Conservation (phyloP, 2,329 filamentous ascomycete genomes). For the Dryadomyces quercivorus region DNA sequence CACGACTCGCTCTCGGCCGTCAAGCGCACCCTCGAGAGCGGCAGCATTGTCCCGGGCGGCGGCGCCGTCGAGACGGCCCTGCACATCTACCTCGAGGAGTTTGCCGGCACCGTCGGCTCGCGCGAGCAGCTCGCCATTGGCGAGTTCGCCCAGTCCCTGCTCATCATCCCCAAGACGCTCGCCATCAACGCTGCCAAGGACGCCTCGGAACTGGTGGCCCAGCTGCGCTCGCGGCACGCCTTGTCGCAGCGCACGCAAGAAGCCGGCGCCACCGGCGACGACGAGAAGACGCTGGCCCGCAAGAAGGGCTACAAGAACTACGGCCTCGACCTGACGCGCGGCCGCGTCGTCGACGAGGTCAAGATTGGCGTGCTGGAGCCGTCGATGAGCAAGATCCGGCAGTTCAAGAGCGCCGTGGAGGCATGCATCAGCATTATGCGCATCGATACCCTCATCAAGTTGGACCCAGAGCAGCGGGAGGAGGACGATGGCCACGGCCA, state of each 20-base stretch:
- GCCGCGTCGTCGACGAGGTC: conserved; percentile 83
- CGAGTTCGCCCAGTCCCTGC: conserved; percentile 89
- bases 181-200: conserved; percentile 97
- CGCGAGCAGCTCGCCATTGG: conserved; percentile 96
- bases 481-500: conserved; percentile 81
- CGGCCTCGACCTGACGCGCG: conserved; percentile 77
- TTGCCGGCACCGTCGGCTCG: conserved; percentile 91
- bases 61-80: conserved; percentile 97
- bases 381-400: conserved; percentile 95
- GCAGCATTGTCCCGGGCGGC: conserved; percentile 90
- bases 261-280: conserved; percentile 35
- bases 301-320: conserved; percentile 99
- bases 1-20: conserved; percentile 95
- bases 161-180: conserved; percentile 90
- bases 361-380: conserved; percentile 95
- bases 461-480: conserved; percentile 75
- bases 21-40: conserved; percentile 93
- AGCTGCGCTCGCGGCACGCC: conserved; percentile 87
- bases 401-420: conserved; percentile 96
- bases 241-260: conserved; percentile 86
- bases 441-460: conserved; percentile 96
- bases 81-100: conserved; percentile 98
- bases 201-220: conserved; percentile 84
- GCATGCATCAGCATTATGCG: conserved; percentile 98
- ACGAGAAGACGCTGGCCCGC: conserved; percentile 79